A percentile compares a stretch with the other conserved stretches of the same genome.
These are phyloP conservation scores for Lecanicillium sp. DNA, from an alignment of 2,329 filamentous ascomycete species.

Conservation along the genomic window DNA sequence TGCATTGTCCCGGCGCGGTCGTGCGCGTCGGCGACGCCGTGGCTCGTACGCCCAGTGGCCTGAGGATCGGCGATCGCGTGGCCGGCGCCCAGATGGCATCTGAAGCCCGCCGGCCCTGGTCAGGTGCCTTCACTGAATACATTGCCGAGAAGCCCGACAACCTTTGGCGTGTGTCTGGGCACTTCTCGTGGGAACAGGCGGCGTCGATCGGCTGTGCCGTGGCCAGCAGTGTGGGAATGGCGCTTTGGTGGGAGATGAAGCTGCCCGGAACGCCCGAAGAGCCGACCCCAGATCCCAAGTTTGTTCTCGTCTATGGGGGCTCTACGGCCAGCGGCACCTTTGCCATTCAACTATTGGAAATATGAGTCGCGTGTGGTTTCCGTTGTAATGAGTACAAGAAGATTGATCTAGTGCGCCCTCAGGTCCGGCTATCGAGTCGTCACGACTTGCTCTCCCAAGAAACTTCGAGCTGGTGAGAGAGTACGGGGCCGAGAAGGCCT, in stretches of 20 bases:
- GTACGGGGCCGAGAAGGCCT: conserved; percentile 30
- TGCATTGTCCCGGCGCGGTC: conserved; percentile 15
- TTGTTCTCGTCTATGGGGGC: conserved; percentile 16
- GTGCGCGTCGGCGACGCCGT: conserved; percentile 15
- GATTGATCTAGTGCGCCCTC: neutral
- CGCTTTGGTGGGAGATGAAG: conserved; percentile 12
- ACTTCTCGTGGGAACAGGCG: conserved; percentile 12
- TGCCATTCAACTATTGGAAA: conserved; percentile 17
- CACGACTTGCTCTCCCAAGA: conserved; percentile 16
- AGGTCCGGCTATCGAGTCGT: conserved; percentile 1
- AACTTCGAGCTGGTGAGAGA: conserved; percentile 26
- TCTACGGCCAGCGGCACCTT: conserved; percentile 13
- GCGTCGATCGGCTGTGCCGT: conserved; percentile 11
- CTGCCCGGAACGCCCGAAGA: conserved; percentile 12
- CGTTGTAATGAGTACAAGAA: neutral
- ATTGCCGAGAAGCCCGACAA: conserved; percentile 8
- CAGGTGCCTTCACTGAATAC: conserved; percentile 16
- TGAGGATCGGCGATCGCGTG: conserved; percentile 20
- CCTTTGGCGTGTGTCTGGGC: conserved; percentile 10
- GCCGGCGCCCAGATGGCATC: conserved; percentile 12
- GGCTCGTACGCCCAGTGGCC: neutral
- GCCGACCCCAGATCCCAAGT: conserved; percentile 8
- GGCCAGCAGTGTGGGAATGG: conserved; percentile 11
- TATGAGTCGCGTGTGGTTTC: conserved; percentile 13
- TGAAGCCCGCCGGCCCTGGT: conserved; percentile 9